Conservation (phyloP, 2,329 filamentous ascomycete genomes). For the Metarhizium robertsii region DNA sequence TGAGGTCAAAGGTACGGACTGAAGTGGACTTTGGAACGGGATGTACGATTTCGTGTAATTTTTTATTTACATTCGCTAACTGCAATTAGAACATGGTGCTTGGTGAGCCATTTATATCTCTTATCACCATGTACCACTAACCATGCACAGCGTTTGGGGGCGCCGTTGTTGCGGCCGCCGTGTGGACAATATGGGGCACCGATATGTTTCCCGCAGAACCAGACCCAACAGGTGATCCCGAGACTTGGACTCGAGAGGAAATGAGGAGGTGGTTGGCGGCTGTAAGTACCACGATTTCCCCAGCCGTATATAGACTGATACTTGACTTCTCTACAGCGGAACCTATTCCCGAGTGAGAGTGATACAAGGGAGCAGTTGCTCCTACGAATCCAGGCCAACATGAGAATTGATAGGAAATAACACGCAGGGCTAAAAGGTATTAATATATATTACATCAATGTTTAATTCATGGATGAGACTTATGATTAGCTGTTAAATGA, state of each 20-base stretch:
- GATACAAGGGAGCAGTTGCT: slow-evolving; percentile 37
- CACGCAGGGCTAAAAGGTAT: not conserved
- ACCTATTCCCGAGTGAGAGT: slow-evolving; percentile 32
- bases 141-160: slow-evolving; percentile 61
- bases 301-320: not conserved
- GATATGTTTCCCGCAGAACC: slow-evolving; percentile 68
- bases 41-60: not conserved
- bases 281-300: slow-evolving; percentile 41
- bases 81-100: slow-evolving; percentile 54
- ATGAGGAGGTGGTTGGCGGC: slow-evolving; percentile 70
- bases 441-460: not conserved
- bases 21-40: not conserved
- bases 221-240: slow-evolving; percentile 69
- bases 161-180: slow-evolving; percentile 70
- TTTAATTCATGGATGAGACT: too few relatives aligned
- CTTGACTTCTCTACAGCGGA: slow-evolving; percentile 28
- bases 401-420: slow-evolving; percentile 28
- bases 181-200: slow-evolving; percentile 76
- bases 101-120: slow-evolving; percentile 35
- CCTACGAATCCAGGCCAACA: slow-evolving; percentile 36
- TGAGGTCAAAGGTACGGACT: slow-evolving; percentile 56
- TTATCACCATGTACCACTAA: not conserved
- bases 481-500: too few relatives aligned
- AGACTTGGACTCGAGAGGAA: slow-evolving; percentile 69
- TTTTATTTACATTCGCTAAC: not conserved